Evolutionary conservation across 305 asterid genomes (phyloP), one percentile per base, ranked within the genome.

Genomic region (Vinca major): DNA sequence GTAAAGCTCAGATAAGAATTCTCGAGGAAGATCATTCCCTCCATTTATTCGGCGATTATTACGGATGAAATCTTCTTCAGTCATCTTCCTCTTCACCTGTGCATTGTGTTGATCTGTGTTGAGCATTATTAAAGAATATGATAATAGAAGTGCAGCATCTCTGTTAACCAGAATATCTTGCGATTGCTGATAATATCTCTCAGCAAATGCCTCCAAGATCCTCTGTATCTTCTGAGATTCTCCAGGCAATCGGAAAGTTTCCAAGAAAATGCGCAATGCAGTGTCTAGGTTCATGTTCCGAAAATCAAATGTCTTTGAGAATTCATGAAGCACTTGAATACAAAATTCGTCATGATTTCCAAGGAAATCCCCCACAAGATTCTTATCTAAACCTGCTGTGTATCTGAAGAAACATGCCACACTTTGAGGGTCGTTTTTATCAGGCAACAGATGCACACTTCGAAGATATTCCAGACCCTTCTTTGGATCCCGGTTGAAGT

Each of bases 41-140:
- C 93, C 97, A 64, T 90, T 92, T 72, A 92, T 92, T 77, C 84
- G 83, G 48, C 98, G 85, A 78, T 88, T 90, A 78, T 92, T 92
- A 53, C 95, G 89, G 71, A 92, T 86, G 80, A 92, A 92, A 80
- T 92, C 98, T 63, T 87, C 98, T 82, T 88, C 96, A 4, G 84
- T 92, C 98, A 92, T 92, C 87, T 88, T 92, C 86, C 86, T 90
- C 82, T 90, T 92, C 78, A 92, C 98, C 88, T 90, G 98, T 54
- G 91, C 68, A 62, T 87, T 92, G 75, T 92, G 98, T 65, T 84
- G 98, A 78, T 92, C 98, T 7, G 98, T 92, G 82, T 92, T 92
- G 37, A 92, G 97, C 96, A 92, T 4, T 78, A 92, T 88, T 64
- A 92, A 62, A 63, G 97, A 90, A 83, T 92, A 92, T 36, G 98